Evolutionary conservation across 2,329 filamentous ascomycete genomes (phyloP), one percentile per base, ranked within the genome.

Genomic region (Simplicillium aogashimaense): DNA sequence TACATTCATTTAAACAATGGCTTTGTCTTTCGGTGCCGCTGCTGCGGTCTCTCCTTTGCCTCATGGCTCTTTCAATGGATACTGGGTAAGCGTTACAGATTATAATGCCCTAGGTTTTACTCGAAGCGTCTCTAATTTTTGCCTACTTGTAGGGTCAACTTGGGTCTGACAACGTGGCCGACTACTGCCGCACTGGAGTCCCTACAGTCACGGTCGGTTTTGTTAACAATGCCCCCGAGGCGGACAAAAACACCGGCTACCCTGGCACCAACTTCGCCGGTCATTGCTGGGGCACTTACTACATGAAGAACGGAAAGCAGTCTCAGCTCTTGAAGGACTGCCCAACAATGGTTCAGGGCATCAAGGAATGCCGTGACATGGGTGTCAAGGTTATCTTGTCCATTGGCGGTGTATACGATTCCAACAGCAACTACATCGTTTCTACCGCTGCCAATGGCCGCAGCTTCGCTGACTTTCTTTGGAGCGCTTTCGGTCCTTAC

Each of bases 361-460:
- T 54, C 36, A 35, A 42, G 29, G 38, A 42, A 17, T 58, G 54
- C 47, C 52, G 57, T 43, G n/a, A 18, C 33, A 44, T 41, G 20
- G 53, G 53, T 29, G 49, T 53, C 35, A 56, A 57, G 48, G 42
- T 57, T 14, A 40, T 57, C 11, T 39, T 57, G 16, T 46, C 49
- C 38, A 46, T 57, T n/a, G 53, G 52, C 11, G 52, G 53, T 9
- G 35, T 39, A 8, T 34, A 34, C 18, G 29, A 35, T 7, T n/a
- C n/a, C n/a, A 39, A 37, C 14, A 40, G 37, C 12, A 43, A 36
- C 30, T 32, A 32, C 25, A 45, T 42, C 38, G 39, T 42, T 30
- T 52, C 50, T 35, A 42, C 46, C 11, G 37, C 51, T 33, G 35
- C 36, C 12, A 47, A 11, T 28, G 44, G 46, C 4, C 20, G 37